phyloP scores from a whole-genome alignment of 2,329 filamentous ascomycete species.

The Xylariaceae sp. region DNA sequence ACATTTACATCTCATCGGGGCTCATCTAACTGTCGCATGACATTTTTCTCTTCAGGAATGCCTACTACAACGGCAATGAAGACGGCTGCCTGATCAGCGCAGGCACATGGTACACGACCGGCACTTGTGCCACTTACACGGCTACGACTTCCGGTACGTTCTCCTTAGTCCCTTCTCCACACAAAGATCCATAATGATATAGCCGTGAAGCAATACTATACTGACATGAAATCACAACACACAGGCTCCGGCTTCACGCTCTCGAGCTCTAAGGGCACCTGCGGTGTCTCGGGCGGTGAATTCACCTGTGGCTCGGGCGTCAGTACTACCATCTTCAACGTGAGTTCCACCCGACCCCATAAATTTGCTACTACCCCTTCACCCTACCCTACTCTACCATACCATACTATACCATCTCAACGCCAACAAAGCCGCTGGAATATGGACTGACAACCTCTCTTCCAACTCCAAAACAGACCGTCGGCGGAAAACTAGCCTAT shows the following conservation, averaged over 20 bases:
- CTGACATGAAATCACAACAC: neutral
- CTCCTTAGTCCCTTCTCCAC: neutral
- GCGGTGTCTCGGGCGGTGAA: constrained; percentile 49
- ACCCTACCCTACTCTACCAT: too few relatives aligned
- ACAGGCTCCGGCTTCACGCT: constrained; percentile 49
- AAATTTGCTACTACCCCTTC: too few relatives aligned
- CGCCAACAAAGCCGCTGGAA: too few relatives aligned
- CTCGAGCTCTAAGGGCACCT: constrained; percentile 54
- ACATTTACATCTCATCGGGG: too few relatives aligned
- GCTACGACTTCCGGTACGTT: constrained; percentile 39
- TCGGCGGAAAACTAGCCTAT: constrained; percentile 17
- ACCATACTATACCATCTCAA: too few relatives aligned
- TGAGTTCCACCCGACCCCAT: neutral
- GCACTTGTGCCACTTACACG: constrained; percentile 64
- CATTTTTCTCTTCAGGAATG: constrained; percentile 49
- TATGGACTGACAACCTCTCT: too few relatives aligned
- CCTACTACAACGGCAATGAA: constrained; percentile 43
- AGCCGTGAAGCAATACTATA: neutral
- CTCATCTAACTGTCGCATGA: too few relatives aligned
- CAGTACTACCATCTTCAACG: constrained; percentile 17
- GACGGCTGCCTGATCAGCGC: constrained; percentile 64
- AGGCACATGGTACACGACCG: constrained; percentile 64
- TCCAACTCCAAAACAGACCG: too few relatives aligned
- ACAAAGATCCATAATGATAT: too few relatives aligned
- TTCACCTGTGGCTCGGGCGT: constrained; percentile 53